phyloP scores from a whole-genome alignment of 208 protist genomes.

The Leishmania mexicana region DNA sequence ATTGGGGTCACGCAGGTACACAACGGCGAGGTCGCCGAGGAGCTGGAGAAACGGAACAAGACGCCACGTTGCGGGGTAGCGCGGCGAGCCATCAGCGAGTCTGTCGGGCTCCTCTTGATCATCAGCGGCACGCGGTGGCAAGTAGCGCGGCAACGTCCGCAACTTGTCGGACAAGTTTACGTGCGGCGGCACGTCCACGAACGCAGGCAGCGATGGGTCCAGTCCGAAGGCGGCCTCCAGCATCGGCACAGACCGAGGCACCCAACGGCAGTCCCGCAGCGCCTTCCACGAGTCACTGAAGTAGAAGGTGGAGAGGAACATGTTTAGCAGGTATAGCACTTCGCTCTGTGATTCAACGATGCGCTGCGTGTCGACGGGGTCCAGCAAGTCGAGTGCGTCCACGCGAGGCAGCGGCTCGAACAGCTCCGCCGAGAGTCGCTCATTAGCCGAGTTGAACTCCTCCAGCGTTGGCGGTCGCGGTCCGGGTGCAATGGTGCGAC shows the following conservation, averaged over 20 bases:
- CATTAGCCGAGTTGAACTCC: slow-evolving; percentile 20
- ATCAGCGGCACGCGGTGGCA: slow-evolving; percentile 8
- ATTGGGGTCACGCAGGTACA: slow-evolving; percentile 38
- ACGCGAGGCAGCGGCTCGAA: slow-evolving; percentile 26
- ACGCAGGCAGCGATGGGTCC: slow-evolving; percentile 23
- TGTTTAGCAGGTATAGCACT: slow-evolving; percentile 79
- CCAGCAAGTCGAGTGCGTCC: slow-evolving; percentile 8
- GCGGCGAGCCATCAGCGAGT: background rate
- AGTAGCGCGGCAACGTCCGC: slow-evolving; percentile 39
- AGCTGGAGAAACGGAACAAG: slow-evolving; percentile 33
- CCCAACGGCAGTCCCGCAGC: slow-evolving; percentile 51
- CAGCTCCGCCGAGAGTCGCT: slow-evolving; percentile 9
- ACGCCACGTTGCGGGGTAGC: slow-evolving; percentile 28
- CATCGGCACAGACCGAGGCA: slow-evolving; percentile 57
- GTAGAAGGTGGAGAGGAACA: slow-evolving; percentile 79
- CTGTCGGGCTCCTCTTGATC: background rate
- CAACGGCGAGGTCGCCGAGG: slow-evolving; percentile 35
- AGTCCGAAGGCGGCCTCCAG: slow-evolving; percentile 66
- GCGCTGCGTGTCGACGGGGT: slow-evolving; percentile 30
- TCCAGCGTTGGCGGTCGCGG: slow-evolving; percentile 9
- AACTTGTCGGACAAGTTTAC: slow-evolving; percentile 35
- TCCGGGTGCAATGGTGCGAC: slow-evolving; percentile 11
- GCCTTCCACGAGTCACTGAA: slow-evolving; percentile 73
- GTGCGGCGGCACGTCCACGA: slow-evolving; percentile 40
- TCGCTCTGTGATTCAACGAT: slow-evolving; percentile 85